These are phyloP conservation scores for Trypanosomatidae sp. DNA, from an alignment of 208 protist genomes.

Conservation along the genomic window DNA sequence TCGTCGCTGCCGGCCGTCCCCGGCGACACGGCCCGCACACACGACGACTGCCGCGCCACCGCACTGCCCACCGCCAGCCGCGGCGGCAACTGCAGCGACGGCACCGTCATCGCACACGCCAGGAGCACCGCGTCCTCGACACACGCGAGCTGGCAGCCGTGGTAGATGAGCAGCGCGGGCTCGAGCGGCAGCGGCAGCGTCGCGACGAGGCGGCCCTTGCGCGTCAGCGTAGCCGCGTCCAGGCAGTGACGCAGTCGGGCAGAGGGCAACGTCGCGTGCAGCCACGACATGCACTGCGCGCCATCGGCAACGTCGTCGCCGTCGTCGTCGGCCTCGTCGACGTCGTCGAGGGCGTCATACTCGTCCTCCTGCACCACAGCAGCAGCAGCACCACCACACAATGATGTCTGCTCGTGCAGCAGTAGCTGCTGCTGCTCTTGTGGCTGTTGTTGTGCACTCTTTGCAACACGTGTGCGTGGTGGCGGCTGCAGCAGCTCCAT, in stretches of 20 bases:
- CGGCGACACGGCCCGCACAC: background rate
- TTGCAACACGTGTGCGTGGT: too few species aligned
- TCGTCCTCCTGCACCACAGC: background rate
- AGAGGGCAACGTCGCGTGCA: background rate
- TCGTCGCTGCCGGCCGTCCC: conserved; percentile 3
- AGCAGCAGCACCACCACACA: too few species aligned
- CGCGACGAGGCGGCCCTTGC: conserved; percentile 39
- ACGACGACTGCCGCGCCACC: too few species aligned
- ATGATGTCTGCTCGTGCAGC: too few species aligned
- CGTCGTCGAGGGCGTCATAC: background rate
- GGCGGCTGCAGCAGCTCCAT: conserved; percentile 22
- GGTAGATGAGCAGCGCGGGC: conserved; percentile 38
- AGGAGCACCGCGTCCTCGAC: conserved; percentile 63
- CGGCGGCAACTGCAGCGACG: conserved; percentile 25
- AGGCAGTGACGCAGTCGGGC: conserved; percentile 4
- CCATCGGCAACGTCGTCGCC: background rate
- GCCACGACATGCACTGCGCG: background rate
- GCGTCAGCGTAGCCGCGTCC: conserved; percentile 13
- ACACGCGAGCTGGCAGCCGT: conserved; percentile 47
- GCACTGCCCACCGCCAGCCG: conserved; percentile 7
- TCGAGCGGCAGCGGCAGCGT: conserved; percentile 46
- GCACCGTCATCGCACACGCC: conserved; percentile 64
- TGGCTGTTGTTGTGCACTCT: too few species aligned
- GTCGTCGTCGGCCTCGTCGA: background rate
- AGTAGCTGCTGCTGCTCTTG: too few species aligned